A percentile compares a stretch with the other conserved stretches of the same genome.
Conservation (phyloP, 2,329 filamentous ascomycete genomes). For the Diplodia mutila region DNA sequence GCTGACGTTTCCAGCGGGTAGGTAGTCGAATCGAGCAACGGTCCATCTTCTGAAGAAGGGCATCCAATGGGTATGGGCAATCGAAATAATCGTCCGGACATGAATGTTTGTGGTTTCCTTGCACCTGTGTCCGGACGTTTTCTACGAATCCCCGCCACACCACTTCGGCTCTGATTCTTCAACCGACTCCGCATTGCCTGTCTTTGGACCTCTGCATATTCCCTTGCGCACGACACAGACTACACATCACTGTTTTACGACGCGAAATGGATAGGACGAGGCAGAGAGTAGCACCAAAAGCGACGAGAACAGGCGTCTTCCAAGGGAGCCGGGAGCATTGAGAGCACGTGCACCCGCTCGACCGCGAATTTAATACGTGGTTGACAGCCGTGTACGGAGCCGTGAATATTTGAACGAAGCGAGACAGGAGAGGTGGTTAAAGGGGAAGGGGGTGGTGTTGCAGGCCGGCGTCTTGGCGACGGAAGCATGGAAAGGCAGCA, state of each 20-base stretch:
- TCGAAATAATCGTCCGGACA: not conserved
- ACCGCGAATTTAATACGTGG: not conserved
- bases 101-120: too few relatives aligned
- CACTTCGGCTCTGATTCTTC: not conserved
- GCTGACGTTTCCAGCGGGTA: too few relatives aligned
- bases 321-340: too few relatives aligned
- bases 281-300: too few relatives aligned
- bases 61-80: not conserved
- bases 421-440: not conserved
- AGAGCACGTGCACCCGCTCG: not conserved
- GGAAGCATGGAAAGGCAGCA: not conserved
- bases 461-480: not conserved
- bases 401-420: not conserved
- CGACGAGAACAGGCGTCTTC: not conserved
- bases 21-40: not conserved
- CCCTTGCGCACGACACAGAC: too few relatives aligned
- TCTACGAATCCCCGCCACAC: not conserved
- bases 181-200: too few relatives aligned
- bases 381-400: not conserved
- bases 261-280: too few relatives aligned
- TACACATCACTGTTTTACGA: too few relatives aligned
- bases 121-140: not conserved
- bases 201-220: not conserved
- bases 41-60: not conserved
- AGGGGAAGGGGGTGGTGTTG: not conserved